These are phyloP conservation scores for Lyophyllum atratum DNA, from an alignment of 768 basidiomycete genomes.

Conservation along the genomic window DNA sequence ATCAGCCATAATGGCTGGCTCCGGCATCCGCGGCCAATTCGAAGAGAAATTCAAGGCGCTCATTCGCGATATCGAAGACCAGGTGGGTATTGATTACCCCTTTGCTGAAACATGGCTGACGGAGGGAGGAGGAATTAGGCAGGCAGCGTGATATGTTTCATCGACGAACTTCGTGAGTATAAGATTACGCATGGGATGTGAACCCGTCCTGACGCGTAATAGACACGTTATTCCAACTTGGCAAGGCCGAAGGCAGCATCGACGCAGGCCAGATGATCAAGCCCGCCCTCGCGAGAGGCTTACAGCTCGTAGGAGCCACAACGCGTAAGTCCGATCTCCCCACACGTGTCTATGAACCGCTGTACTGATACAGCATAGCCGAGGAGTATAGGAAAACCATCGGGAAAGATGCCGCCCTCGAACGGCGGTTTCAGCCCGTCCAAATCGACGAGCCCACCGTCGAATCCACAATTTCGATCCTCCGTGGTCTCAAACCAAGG, in stretches of 20 bases:
- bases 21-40: slow-evolving; percentile 89
- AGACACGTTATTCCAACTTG: slow-evolving; percentile 85
- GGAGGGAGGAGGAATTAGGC: slow-evolving; percentile 36
- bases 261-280: slow-evolving; percentile 95
- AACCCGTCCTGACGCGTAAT: not conserved
- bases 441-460: slow-evolving; percentile 88
- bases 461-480: slow-evolving; percentile 80
- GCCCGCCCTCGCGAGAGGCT: slow-evolving; percentile 82
- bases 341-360: not conserved
- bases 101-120: slow-evolving; percentile 4
- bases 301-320: slow-evolving; percentile 89
- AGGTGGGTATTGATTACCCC: slow-evolving; percentile 40
- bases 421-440: slow-evolving; percentile 89
- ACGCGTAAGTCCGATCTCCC: slow-evolving; percentile 57
- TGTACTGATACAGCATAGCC: slow-evolving; percentile 37
- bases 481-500: slow-evolving; percentile 79
- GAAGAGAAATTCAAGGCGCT: slow-evolving; percentile 93
- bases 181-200: too few relatives aligned
- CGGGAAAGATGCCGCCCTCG: slow-evolving; percentile 88
- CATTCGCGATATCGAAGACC: slow-evolving; percentile 87
- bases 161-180: slow-evolving; percentile 88
- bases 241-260: slow-evolving; percentile 89
- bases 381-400: slow-evolving; percentile 93
- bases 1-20: slow-evolving; percentile 82
- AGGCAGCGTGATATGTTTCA: slow-evolving; percentile 87